Conservation (phyloP, 345 rosid species). For the Excoecaria agallocha region DNA sequence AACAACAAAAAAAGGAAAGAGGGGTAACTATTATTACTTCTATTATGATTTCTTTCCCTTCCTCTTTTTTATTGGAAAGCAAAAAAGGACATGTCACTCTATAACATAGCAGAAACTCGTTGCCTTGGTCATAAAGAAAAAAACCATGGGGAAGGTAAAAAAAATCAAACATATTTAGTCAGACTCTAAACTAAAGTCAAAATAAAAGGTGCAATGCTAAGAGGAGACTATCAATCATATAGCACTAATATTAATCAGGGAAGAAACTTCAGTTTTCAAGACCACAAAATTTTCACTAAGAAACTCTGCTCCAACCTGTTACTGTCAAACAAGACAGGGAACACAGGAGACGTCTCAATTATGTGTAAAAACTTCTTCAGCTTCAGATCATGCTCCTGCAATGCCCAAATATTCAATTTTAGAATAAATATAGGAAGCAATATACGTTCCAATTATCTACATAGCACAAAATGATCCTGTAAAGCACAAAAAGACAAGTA, state of each 20-base stretch:
- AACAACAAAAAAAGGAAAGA: not conserved
- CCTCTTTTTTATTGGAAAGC: not conserved
- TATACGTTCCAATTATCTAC: not conserved
- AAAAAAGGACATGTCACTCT: not conserved
- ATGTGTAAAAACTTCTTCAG: constrained; percentile 89
- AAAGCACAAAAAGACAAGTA: constrained; percentile 6
- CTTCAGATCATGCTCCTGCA: constrained; percentile 70
- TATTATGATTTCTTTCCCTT: not conserved
- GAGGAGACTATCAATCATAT: not conserved
- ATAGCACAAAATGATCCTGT: not conserved
- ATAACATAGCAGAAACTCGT: not conserved
- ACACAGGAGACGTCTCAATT: constrained; percentile 80
- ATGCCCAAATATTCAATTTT: constrained; percentile 22
- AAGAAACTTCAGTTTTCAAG: constrained; percentile 1
- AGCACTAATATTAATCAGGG: not conserved
- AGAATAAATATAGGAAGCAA: not conserved
- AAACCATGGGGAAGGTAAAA: not conserved
- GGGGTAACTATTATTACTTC: not conserved
- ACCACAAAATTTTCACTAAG: constrained; percentile 8
- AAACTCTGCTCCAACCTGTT: constrained; percentile 49
- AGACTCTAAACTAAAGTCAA: constrained; percentile 1
- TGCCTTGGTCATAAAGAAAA: not conserved
- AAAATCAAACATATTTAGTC: not conserved
- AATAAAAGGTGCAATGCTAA: not conserved
- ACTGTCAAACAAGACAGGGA: constrained; percentile 71